Conservation (phyloP, 768 basidiomycete species). For the Tubosaeta sp. region DNA sequence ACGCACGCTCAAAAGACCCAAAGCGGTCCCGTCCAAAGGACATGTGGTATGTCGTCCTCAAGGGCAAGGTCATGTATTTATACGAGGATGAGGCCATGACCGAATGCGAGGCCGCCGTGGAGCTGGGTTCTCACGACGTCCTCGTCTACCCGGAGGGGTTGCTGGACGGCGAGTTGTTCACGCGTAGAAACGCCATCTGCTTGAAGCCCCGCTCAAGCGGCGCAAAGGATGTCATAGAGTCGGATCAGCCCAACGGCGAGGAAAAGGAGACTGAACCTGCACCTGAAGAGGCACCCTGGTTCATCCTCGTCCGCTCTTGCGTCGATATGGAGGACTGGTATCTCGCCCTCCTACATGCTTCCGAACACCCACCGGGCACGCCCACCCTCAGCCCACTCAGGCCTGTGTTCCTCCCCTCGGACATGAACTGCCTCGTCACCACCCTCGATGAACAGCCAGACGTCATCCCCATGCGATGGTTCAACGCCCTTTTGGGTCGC, state of each 20-base stretch:
- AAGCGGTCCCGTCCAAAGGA: slow-evolving; percentile 83
- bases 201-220: slow-evolving; percentile 48
- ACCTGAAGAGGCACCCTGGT: slow-evolving; percentile 72
- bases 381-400: slow-evolving; percentile 58
- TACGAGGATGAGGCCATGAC: slow-evolving; percentile 91
- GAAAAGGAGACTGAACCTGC: too few species aligned
- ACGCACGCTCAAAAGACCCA: slow-evolving; percentile 80
- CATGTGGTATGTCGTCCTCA: slow-evolving; percentile 89
- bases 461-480: slow-evolving; percentile 95
- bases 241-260: slow-evolving; percentile 10
- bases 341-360: slow-evolving; percentile 72
- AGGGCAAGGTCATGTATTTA: slow-evolving; percentile 85
- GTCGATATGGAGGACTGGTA: slow-evolving; percentile 99
- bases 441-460: slow-evolving; percentile 92
- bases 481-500: slow-evolving; percentile 91
- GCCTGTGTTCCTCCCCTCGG: slow-evolving; percentile 63
- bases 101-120: slow-evolving; percentile 89
- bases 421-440: slow-evolving; percentile 80
- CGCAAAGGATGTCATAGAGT: slow-evolving; percentile 40
- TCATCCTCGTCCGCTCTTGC: slow-evolving; percentile 85
- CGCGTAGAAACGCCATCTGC: slow-evolving; percentile 86
- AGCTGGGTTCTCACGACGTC: slow-evolving; percentile 76
- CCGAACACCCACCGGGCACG: slow-evolving; percentile 56
- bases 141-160: slow-evolving; percentile 69
- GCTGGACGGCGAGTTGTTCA: slow-evolving; percentile 85